Base-by-base conservation (phyloP, 371 early-diverging fungal species). In the Thermomucor indicae-seudaticae region DNA sequence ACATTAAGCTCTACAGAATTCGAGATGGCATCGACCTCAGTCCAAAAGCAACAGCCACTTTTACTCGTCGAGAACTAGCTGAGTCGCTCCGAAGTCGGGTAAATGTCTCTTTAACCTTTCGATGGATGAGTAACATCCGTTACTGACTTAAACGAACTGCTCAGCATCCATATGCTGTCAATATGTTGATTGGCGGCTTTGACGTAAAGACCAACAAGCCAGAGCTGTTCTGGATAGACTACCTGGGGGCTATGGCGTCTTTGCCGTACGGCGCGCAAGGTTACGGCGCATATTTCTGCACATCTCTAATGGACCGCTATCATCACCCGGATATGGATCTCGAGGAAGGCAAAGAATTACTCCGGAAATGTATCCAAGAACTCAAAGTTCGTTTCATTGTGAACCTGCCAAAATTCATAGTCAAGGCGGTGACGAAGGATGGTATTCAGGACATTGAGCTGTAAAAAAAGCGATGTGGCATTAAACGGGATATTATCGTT, bases 261-360 rank as follows among this genome's bases (percentile, higher is more conserved):
- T 76, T 94, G 34, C 86, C 90, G 29, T 96, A 83, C 71, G 96
- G 91, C 17, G 89, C 92, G 43, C 98, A 98, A 60, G 98, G 97
- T 6, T 93, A 95, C 55, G 91, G 91, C 37, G 75, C 90, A 17
- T 95, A 91, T 79, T 95, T 95, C 71, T 79, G 86, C 60, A 80
- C 89, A 67, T 90, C 95, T 37, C 76, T 94, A 22, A 82, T 98
- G 88, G 98, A 98, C 79, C 85, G 92, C 43, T 88, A 93, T 72
- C 92, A 96, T 79, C 77, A 78, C 38, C 68, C 80, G n/a, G 86
- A 91, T 56, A 75, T 98, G 75, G 65, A 83, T 29, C 65, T 91
- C 35, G 94, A 92, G 32, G 91, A 95, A 59, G 96, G 87, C 31
- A 79, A 83, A 55, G 81, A 76, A 16, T 59, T 96, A 53, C 53